Percentiles rank a stretch among this genome's conserved stretches.
phyloP scores from a whole-genome alignment of 805 yeast genomes.

The Myxozyma sirexii region DNA sequence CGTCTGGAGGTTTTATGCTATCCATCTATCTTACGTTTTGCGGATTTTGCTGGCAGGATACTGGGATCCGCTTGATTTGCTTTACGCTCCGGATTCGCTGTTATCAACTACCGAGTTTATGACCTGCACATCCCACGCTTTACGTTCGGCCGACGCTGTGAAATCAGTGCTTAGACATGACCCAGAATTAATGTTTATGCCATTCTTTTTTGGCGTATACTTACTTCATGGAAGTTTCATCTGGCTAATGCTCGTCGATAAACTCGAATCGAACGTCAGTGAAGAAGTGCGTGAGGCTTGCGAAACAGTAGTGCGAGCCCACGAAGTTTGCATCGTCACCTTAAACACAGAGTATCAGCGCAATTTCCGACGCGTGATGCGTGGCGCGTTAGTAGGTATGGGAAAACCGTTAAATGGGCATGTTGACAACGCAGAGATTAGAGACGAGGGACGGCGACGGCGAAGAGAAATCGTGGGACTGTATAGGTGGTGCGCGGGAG shows the following conservation, averaged over 20 bases:
- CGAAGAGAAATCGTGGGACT: constrained; percentile 43
- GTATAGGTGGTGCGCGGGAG: constrained; percentile 45
- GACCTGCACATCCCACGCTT: constrained; percentile 36
- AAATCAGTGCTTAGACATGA: constrained; percentile 36
- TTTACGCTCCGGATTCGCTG: constrained; percentile 34
- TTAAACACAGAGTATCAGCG: constrained; percentile 41
- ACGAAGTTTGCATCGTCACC: constrained; percentile 41
- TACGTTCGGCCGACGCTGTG: constrained; percentile 37
- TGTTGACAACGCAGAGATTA: constrained; percentile 33
- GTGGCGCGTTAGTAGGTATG: constrained; percentile 40
- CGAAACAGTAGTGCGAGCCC: constrained; percentile 41
- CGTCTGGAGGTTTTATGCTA: constrained; percentile 26
- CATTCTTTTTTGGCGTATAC: constrained; percentile 41
- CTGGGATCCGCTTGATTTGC: constrained; percentile 42
- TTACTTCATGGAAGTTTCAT: constrained; percentile 39
- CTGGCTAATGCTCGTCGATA: constrained; percentile 37
- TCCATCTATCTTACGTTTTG: constrained; percentile 35
- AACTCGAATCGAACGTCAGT: constrained; percentile 36
- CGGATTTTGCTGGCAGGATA: constrained; percentile 37
- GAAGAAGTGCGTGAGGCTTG: constrained; percentile 37
- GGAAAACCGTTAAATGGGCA: constrained; percentile 34
- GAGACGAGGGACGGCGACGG: constrained; percentile 37
- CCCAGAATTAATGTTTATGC: constrained; percentile 40
- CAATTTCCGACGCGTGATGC: constrained; percentile 40
- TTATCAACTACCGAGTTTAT: constrained; percentile 34